Base-by-base conservation (phyloP, 164 flowering plant genomes). In the Buxus sempervirens region DNA sequence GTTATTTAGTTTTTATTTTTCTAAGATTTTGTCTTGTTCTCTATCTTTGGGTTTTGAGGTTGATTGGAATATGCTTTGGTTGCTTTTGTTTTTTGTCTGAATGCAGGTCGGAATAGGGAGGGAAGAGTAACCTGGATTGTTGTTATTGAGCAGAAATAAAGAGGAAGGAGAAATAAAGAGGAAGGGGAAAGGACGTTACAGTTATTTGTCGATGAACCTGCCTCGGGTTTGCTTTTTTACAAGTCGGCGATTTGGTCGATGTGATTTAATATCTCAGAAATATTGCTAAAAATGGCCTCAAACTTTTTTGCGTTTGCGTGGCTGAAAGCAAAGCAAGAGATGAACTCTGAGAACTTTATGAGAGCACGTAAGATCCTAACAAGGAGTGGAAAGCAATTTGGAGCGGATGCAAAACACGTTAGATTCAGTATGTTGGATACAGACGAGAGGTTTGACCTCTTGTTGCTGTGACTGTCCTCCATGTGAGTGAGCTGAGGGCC, bases 221-320 rank as follows among this genome's bases (percentile, higher is more conserved):
- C n/a, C n/a, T n/a, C n/a, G n/a, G n/a, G n/a, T n/a, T n/a, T n/a
- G n/a, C n/a, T n/a, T n/a, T n/a, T n/a, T n/a, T n/a, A n/a, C n/a
- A n/a, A n/a, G n/a, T n/a, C n/a, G n/a, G n/a, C n/a, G n/a, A n/a
- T n/a, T n/a, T n/a, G n/a, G n/a, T n/a, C n/a, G n/a, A n/a, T n/a
- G n/a, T n/a, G n/a, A n/a, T n/a, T n/a, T n/a, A n/a, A n/a, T n/a
- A n/a, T n/a, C n/a, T n/a, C n/a, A n/a, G n/a, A n/a, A n/a, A n/a
- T n/a, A n/a, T n/a, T n/a, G n/a, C n/a, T n/a, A n/a, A n/a, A n/a
- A n/a, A n/a, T n/a, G n/a, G n/a, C n/a, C n/a, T n/a, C n/a, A n/a
- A n/a, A n/a, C n/a, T n/a, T n/a, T n/a, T n/a, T n/a, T n/a, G 91
- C 86, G 38, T 87, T 87, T 67, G 91, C 91, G 13, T 85, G 89